Base-by-base conservation (phyloP, 164 flowering plant genomes). In the Liquidambar formosana region DNA sequence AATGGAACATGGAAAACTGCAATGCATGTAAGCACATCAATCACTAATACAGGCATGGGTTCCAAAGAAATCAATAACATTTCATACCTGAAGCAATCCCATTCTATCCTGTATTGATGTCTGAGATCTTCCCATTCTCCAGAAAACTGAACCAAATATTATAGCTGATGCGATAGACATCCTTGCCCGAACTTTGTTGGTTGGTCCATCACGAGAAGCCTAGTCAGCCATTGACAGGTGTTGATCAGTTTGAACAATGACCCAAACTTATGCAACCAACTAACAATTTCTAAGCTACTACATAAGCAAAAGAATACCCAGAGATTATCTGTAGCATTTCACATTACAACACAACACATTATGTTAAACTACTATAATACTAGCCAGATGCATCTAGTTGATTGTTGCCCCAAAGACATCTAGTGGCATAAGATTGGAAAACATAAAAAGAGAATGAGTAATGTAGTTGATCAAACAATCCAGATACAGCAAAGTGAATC, bases 201-300 rank as follows among this genome's bases (percentile, higher is more conserved):
- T 93, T 51, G 99, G 97, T 23, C 94, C 97, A 82, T 95, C 99
- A 62, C 99, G 94, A 72, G 90, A 90, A 78, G 97, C 98, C 98
- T 93, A 67, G 57, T 70, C 46, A 75, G 28, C 44, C 56, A 62
- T 65, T 22, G 38, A 38, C 47, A 69, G 16, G 13, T 10, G 2
- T 60, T 41, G 61, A 38, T 33, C 19, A 58, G 28, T 46, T 56
- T 72, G n/a, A 65, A 48, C 13, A 13, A 62, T 23, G 1, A 62
- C 15, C 13, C 21, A 43, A 26, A 44, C 10, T 54, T 18, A 58
- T 12, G 3, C 53, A 49, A 12, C n/a, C 53, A 49, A n/a, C 12
- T 12, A 49, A 49, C 19, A 49, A 49, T n/a, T 16, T 49, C 53
- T 49, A 49, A 49, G 41, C 41, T 2, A 33, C 41, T 33, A 33